Conservation (phyloP, 2,329 filamentous ascomycete genomes). For the Paraphoma sp. region DNA sequence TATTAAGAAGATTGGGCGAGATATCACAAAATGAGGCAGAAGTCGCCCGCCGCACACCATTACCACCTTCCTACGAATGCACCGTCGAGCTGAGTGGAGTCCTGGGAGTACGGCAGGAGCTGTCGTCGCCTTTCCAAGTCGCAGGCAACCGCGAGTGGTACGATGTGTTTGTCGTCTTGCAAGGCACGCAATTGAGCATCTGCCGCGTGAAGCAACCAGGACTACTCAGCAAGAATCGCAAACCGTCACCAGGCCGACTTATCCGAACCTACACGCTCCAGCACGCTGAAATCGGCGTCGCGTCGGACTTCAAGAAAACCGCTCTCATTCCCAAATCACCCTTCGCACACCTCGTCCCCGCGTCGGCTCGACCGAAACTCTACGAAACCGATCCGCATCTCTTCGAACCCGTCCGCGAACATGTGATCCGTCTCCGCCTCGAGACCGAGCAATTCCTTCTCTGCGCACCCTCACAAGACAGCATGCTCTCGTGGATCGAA, state of each 20-base stretch:
- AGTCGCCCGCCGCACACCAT: conserved; percentile 18
- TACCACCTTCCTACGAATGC: conserved; percentile 46
- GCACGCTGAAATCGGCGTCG: conserved; percentile 77
- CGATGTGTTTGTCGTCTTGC: conserved; percentile 67
- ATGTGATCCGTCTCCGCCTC: conserved; percentile 73
- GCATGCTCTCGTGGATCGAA: conserved; percentile 73
- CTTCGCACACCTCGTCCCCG: conserved; percentile 54
- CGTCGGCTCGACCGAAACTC: conserved; percentile 45
- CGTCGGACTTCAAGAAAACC: conserved; percentile 72
- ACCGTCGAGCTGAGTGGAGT: conserved; percentile 41
- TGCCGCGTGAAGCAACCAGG: conserved; percentile 66
- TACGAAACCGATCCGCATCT: conserved; percentile 56
- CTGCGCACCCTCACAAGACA: conserved; percentile 68
- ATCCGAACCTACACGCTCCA: conserved; percentile 74
- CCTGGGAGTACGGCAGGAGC: conserved; percentile 67
- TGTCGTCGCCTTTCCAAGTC: conserved; percentile 68
- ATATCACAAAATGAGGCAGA: conserved; percentile 27
- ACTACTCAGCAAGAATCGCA: conserved; percentile 54
- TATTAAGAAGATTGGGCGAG: conserved; percentile 27
- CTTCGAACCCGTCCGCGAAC: conserved; percentile 56
- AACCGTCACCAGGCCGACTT: conserved; percentile 63
- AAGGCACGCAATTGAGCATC: conserved; percentile 72
- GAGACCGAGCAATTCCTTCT: conserved; percentile 78
- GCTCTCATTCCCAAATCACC: conserved; percentile 52
- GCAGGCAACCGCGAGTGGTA: conserved; percentile 70